Evolutionary conservation across 768 basidiomycete species (phyloP), one percentile per base, ranked within the genome.

Genomic region (Amylocystis lapponica): DNA sequence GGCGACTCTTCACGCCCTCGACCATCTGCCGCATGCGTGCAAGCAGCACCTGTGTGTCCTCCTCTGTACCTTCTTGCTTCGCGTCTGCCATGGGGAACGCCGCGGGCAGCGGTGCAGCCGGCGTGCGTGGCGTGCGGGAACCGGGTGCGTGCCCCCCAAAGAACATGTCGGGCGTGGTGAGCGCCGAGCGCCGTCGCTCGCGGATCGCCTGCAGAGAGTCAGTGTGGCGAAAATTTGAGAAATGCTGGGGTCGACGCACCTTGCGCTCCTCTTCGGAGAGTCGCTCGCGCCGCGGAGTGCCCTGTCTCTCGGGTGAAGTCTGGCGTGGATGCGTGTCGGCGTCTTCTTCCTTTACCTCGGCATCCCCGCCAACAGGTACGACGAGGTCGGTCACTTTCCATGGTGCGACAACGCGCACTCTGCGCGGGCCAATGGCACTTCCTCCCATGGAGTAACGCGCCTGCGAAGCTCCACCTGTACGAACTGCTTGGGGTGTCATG

Each of bases 401-500:
- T 12, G 74, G 67, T 31, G 72, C 66, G 23, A 75, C 70, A 2
- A 76, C 53, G 9, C 72, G 56, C 7, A 79, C 66, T 11, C 77
- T 65, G 27, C 69, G 67, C 1, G 77, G 66, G 27, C 72, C 74
- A 1, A 65, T 65, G 13, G 41, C 34, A 4, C 42, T 35, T 0
- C 68, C 69, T 10, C 72, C 76, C 19, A 76, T 57, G 0, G 78
- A 79, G 45, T 68, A 47, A 17, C 59, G 59, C 3, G 45, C 45
- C 22, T 41, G 49, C 6, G 36, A 42, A 5, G 26, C 16, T 36
- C 62, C 45, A n/a, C n/a, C n/a, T n/a, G n/a, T n/a, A n/a, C n/a
- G n/a, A n/a, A n/a, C n/a, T n/a, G 41, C 44, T 59, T 81, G 80
- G 0, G 81, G 81, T 1, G 78, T 82, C 76, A 79, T 76, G 62